phyloP scores from a whole-genome alignment of 208 protist species.

The Trypanosoma cruzi region DNA sequence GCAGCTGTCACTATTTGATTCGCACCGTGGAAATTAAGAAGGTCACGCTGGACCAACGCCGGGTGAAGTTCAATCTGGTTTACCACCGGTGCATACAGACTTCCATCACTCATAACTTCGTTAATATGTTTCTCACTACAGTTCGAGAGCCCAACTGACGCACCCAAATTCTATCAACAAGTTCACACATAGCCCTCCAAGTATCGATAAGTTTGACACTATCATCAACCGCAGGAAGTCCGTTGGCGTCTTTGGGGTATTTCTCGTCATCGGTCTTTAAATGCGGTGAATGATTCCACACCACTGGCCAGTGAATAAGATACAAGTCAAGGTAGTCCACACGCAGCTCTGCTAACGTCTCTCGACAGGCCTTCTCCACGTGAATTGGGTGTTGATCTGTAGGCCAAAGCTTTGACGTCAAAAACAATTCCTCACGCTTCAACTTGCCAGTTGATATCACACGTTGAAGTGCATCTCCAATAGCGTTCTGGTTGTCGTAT shows the following conservation, averaged over 20 bases:
- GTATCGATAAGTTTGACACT: conserved; percentile 63
- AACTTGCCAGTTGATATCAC: conserved; percentile 45
- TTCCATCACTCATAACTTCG: conserved; percentile 47
- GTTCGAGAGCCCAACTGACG: conserved; percentile 91
- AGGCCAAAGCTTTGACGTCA: conserved; percentile 96
- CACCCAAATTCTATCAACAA: conserved; percentile 88
- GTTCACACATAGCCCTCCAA: conserved; percentile 83
- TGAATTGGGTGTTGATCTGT: conserved; percentile 91
- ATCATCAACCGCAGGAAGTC: conserved; percentile 52
- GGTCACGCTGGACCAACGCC: conserved; percentile 46
- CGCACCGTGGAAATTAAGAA: conserved; percentile 45
- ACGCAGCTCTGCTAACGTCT: conserved; percentile 72
- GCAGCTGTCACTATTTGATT: conserved; percentile 82
- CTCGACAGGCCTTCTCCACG: conserved; percentile 85
- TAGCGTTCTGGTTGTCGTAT: conserved; percentile 91
- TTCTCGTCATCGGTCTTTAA: conserved; percentile 64
- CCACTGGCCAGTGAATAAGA: conserved; percentile 94
- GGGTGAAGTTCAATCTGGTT: conserved; percentile 94
- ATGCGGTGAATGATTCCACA: conserved; percentile 55
- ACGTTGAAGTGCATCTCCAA: conserved; percentile 79
- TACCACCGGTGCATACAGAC: conserved; percentile 62
- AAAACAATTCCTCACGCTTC: conserved; percentile 90
- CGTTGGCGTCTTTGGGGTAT: conserved; percentile 56
- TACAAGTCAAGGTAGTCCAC: conserved; percentile 94
- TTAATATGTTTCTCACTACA: conserved; percentile 65